Evolutionary conservation across 1,284 basidiomycete species (phyloP).

Genomic region (Sanghuangporus baumii): DNA sequence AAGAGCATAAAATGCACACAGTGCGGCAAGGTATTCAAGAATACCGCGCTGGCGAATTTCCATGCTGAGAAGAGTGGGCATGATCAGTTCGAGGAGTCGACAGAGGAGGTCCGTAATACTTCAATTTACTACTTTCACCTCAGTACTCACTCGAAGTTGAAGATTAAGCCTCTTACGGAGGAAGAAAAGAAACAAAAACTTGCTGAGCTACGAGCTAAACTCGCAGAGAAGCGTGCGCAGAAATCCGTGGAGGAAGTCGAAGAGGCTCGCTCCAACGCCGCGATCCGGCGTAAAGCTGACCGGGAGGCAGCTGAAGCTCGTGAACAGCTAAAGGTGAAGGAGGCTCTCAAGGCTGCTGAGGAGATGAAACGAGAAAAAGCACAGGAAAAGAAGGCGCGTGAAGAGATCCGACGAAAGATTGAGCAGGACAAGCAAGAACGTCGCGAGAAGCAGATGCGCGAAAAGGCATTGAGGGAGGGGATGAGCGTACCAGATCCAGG

Average conservation of each 20-base stretch:
- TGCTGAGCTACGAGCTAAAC: conserved; percentile 71
- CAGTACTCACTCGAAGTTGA: background rate
- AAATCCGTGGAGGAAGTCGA: conserved; percentile 69
- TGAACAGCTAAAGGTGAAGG: conserved; percentile 76
- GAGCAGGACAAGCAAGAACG: conserved; percentile 87
- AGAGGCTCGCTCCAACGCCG: conserved; percentile 74
- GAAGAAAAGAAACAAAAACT: conserved; percentile 88
- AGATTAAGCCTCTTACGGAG: conserved; percentile 91
- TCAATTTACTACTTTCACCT: background rate
- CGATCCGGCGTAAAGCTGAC: conserved; percentile 76
- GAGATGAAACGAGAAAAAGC: conserved; percentile 69
- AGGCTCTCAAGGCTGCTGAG: conserved; percentile 75
- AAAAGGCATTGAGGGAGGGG: conserved; percentile 85
- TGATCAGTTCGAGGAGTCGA: conserved; percentile 91
- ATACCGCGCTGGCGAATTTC: conserved; percentile 85
- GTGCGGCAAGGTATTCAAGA: conserved; percentile 85
- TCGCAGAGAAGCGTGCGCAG: conserved; percentile 66
- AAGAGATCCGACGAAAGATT: conserved; percentile 86
- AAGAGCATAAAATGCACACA: conserved; percentile 77
- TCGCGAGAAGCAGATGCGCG: conserved; percentile 81
- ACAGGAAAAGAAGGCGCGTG: conserved; percentile 78
- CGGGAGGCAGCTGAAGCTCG: conserved; percentile 73
- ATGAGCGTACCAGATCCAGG: conserved; percentile 28
- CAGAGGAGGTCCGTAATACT: conserved; percentile 68
- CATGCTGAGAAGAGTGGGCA: conserved; percentile 96